Evolutionary conservation across 148 eudicot genomes (phyloP).

Genomic region (Suaeda aralocaspica): DNA sequence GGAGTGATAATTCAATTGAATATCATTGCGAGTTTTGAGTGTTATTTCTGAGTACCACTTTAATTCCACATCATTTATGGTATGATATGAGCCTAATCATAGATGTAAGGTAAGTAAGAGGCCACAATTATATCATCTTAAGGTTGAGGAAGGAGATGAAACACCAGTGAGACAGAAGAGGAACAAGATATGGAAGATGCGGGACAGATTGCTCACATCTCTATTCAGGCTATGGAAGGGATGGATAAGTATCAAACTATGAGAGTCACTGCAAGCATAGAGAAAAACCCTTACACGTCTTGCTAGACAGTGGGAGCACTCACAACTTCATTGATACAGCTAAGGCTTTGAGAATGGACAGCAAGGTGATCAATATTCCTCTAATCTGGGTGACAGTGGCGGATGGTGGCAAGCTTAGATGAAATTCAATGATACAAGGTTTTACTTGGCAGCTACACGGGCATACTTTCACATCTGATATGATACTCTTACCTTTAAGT

Average conservation of each 20-base stretch:
- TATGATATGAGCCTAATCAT: too few species aligned
- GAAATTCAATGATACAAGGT: neutral
- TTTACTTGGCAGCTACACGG: neutral
- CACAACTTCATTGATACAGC: slow-evolving; percentile 7
- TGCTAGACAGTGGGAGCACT: slow-evolving; percentile 19
- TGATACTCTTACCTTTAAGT: neutral
- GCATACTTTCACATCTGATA: neutral
- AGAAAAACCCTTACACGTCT: neutral
- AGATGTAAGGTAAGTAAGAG: too few species aligned
- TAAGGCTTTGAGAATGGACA: neutral
- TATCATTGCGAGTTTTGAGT: too few species aligned
- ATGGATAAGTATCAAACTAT: neutral
- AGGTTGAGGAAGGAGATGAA: neutral
- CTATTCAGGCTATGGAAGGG: neutral
- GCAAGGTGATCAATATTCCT: neutral
- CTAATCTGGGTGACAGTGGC: slow-evolving; percentile 10
- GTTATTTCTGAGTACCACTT: too few species aligned
- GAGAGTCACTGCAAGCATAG: neutral
- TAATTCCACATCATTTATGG: too few species aligned
- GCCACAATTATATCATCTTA: too few species aligned
- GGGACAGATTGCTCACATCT: neutral
- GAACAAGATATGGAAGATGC: neutral
- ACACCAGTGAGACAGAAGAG: neutral
- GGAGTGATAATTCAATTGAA: too few species aligned
- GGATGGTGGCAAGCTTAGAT: neutral